Evolutionary conservation across 371 early-diverging fungal genomes (phyloP).

Genomic region (Rhizopus delemar): DNA sequence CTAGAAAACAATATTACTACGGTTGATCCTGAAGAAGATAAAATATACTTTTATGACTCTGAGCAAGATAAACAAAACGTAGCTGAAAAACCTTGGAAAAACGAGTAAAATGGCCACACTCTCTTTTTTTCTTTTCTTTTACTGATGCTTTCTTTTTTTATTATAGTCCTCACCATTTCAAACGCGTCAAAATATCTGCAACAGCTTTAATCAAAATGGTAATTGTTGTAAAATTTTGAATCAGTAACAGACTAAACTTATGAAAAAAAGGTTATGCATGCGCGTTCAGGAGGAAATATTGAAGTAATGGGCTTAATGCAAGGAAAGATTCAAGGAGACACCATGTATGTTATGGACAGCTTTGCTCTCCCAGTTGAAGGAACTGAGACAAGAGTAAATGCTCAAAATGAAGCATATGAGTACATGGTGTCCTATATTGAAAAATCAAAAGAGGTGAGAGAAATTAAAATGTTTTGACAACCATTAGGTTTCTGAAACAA

Average conservation of each 20-base stretch:
- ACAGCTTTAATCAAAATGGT: slow-evolving; percentile 97
- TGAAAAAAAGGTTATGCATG: slow-evolving; percentile 81
- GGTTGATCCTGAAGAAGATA: slow-evolving; percentile 70
- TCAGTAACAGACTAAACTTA: not conserved
- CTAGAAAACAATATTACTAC: slow-evolving; percentile 80
- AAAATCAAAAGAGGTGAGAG: slow-evolving; percentile 72
- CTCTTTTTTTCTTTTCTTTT: not conserved
- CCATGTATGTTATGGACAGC: slow-evolving; percentile 94
- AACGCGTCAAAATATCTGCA: slow-evolving; percentile 89
- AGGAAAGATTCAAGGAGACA: slow-evolving; percentile 87
- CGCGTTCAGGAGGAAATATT: slow-evolving; percentile 92
- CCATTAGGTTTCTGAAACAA: not conserved
- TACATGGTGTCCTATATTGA: slow-evolving; percentile 95
- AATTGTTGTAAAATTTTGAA: slow-evolving; percentile 7
- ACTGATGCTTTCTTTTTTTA: not conserved
- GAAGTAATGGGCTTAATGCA: slow-evolving; percentile 99
- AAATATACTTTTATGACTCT: slow-evolving; percentile 78
- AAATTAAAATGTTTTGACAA: not conserved
- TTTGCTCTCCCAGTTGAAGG: slow-evolving; percentile 98
- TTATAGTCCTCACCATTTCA: slow-evolving; percentile 85
- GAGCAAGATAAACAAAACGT: slow-evolving; percentile 64
- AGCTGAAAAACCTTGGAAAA: slow-evolving; percentile 77
- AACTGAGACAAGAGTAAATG: slow-evolving; percentile 98
- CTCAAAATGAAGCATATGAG: slow-evolving; percentile 91
- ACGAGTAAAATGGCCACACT: slow-evolving; percentile 57